Evolutionary conservation across 73 alveolate species (phyloP).

Genomic region (Urostyla sp.): DNA sequence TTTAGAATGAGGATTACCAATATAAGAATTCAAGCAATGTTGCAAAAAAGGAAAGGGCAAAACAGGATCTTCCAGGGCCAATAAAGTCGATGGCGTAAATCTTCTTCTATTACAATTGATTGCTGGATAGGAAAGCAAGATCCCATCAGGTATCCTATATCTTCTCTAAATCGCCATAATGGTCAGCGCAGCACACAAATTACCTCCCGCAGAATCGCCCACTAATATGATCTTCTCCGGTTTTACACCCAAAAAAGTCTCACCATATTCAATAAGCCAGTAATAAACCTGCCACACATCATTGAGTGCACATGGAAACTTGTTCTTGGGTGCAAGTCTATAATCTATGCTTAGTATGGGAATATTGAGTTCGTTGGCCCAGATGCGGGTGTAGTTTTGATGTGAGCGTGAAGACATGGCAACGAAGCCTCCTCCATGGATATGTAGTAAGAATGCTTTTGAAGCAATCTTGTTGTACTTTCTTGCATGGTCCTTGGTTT

Average conservation of each 20-base stretch:
- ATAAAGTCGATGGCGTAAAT: conserved; percentile 73
- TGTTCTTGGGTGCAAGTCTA: conserved; percentile 92
- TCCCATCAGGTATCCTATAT: conserved; percentile 89
- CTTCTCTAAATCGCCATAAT: conserved; percentile 81
- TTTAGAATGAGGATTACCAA: too few relatives aligned
- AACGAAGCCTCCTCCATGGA: conserved; percentile 99
- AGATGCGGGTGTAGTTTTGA: conserved; percentile 87
- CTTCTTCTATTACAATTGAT: conserved; percentile 68
- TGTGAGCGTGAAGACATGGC: conserved; percentile 94
- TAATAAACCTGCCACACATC: conserved; percentile 93
- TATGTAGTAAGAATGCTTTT: conserved; percentile 78
- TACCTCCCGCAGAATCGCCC: conserved; percentile 89
- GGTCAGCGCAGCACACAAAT: conserved; percentile 76
- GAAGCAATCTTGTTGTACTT: background rate
- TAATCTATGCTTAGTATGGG: conserved; percentile 95
- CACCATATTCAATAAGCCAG: conserved; percentile 88
- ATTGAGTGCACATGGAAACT: conserved; percentile 94
- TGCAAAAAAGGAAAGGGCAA: conserved; percentile 91
- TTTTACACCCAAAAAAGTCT: conserved; percentile 70
- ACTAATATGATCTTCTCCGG: conserved; percentile 69
- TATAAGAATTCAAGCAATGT: conserved; percentile 85
- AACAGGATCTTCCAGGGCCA: conserved; percentile 83
- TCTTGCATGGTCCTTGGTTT: background rate
- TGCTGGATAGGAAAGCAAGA: conserved; percentile 91
- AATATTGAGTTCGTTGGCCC: conserved; percentile 86